Percentiles rank a stretch among this genome's conserved stretches.
These are phyloP conservation scores for Metschnikowia vanudenii DNA, from an alignment of 805 yeast species.

Conservation along the genomic window DNA sequence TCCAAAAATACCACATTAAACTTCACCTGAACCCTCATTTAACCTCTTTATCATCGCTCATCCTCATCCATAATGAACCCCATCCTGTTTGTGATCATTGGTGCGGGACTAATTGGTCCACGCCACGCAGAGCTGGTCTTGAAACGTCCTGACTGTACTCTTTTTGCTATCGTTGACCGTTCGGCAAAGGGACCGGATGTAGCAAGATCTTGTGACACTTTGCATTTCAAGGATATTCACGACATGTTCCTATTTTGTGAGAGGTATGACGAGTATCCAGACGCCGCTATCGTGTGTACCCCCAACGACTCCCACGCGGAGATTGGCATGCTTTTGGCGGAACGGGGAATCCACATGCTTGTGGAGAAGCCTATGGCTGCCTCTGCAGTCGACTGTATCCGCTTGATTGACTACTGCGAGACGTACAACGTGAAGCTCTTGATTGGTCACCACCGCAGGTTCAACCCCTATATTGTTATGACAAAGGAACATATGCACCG, in stretches of 20 bases:
- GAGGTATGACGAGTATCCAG: conserved; percentile 25
- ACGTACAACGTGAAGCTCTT: conserved; percentile 29
- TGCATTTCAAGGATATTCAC: conserved; percentile 21
- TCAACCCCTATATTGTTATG: conserved; percentile 41
- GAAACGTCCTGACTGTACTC: conserved; percentile 20
- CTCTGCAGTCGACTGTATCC: conserved; percentile 33
- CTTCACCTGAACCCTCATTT: no score
- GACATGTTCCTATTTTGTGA: conserved; percentile 23
- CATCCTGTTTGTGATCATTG: conserved; percentile 20
- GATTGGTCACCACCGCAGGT: conserved; percentile 44
- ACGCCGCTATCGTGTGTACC: conserved; percentile 42
- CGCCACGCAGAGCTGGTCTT: conserved; percentile 27
- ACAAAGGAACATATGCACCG: conserved; percentile 33
- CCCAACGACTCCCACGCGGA: conserved; percentile 43
- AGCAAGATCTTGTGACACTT: conserved; percentile 19
- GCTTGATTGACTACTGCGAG: conserved; percentile 29
- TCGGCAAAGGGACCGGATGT: conserved; percentile 21
- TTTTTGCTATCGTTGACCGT: conserved; percentile 30
- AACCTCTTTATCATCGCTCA: background rate
- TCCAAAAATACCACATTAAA: no score
- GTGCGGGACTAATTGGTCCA: conserved; percentile 31
- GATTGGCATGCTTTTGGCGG: conserved; percentile 34
- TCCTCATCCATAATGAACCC: background rate
- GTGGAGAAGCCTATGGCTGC: conserved; percentile 43
- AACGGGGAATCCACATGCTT: conserved; percentile 35